Base-by-base conservation (phyloP, 202 grass and related monocot genomes). In the Schoenoplectus tabernaemontani region DNA sequence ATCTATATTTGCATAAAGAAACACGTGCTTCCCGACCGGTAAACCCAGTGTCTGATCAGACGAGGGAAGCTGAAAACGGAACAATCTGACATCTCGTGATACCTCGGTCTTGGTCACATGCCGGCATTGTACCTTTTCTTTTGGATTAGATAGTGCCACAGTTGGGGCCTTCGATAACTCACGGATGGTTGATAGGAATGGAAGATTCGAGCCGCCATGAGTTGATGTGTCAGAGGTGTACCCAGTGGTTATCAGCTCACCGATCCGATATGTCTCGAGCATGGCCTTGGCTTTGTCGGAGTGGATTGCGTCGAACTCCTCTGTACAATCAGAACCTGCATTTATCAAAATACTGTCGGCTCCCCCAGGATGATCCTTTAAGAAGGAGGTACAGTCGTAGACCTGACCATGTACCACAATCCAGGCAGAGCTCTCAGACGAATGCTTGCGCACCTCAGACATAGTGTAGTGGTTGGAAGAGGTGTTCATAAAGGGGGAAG, bases 331-430 rank as follows among this genome's bases (percentile, higher is more conserved):
- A 1, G 66, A 38, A 30, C 86, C 51, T 2, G 51, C 51, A 56
- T 56, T 56, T 67, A 88, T 82, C 12, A 88, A 82, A 54, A 88
- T 88, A 23, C 82, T 88, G 36, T 88, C 86, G 54, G 48, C 69
- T 48, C 86, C 86, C 4, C 86, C 86, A 1, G 86, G 86, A 47
- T 88, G 86, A 11, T 88, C 86, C 44, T 88, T 84, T 36, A 88
- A 1, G 48, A 88, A 88, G 23, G 34, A 38, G 0, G 91, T 90
- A 76, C 88, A 93, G 75, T 97, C 93, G 62, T 93, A 97, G 60
- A 97, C 85, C 9, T 91, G 84, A 62, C 78, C 93, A 76, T 88
- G 88, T 4, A 97, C 90, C 22, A 93, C 43, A 48, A 97, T 97
- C 93, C 93, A 97, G 0, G 88, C 83, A 2, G 93, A 91, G 5